These are phyloP conservation scores for Hansenula lynferdii DNA, from an alignment of 1,139 yeast species.

Conservation along the genomic window DNA sequence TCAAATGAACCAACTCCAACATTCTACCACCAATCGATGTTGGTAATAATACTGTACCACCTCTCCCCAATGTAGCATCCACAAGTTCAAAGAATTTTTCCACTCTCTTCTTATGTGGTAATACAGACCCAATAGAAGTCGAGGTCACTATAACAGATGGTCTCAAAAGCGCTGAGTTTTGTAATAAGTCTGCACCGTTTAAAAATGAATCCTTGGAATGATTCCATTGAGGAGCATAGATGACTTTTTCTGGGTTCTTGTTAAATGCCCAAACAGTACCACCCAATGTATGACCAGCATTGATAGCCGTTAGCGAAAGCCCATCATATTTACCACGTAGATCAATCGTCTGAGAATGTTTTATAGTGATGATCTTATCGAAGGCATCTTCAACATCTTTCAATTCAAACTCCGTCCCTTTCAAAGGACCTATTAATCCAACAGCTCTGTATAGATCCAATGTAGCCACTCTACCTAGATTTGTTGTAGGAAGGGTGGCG, in stretches of 20 bases:
- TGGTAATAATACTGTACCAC: slow-evolving; percentile 81
- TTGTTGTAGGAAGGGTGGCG: slow-evolving; percentile 84
- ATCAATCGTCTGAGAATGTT: slow-evolving; percentile 74
- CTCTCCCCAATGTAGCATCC: slow-evolving; percentile 57
- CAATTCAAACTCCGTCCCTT: slow-evolving; percentile 55
- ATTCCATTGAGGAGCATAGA: slow-evolving; percentile 94
- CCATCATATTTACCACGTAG: slow-evolving; percentile 55
- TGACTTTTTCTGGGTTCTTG: slow-evolving; percentile 68
- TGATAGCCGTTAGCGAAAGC: slow-evolving; percentile 71
- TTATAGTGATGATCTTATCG: slow-evolving; percentile 62
- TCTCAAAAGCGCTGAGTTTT: slow-evolving; percentile 58
- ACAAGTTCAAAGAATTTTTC: slow-evolving; percentile 63
- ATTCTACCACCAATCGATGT: slow-evolving; percentile 78
- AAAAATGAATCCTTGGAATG: slow-evolving; percentile 86
- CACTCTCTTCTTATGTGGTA: slow-evolving; percentile 60
- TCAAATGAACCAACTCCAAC: slow-evolving; percentile 68
- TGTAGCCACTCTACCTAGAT: slow-evolving; percentile 81
- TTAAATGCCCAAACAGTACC: slow-evolving; percentile 77
- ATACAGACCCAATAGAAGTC: slow-evolving; percentile 61
- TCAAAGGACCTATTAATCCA: slow-evolving; percentile 74
- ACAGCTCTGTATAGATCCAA: slow-evolving; percentile 70
- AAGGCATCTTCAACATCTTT: slow-evolving; percentile 78
- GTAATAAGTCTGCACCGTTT: slow-evolving; percentile 75
- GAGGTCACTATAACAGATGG: slow-evolving; percentile 87
- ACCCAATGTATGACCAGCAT: slow-evolving; percentile 92